Evolutionary conservation across 1,284 basidiomycete species (phyloP), one percentile per base, ranked within the genome.

Genomic region (Irpex lacteus): DNA sequence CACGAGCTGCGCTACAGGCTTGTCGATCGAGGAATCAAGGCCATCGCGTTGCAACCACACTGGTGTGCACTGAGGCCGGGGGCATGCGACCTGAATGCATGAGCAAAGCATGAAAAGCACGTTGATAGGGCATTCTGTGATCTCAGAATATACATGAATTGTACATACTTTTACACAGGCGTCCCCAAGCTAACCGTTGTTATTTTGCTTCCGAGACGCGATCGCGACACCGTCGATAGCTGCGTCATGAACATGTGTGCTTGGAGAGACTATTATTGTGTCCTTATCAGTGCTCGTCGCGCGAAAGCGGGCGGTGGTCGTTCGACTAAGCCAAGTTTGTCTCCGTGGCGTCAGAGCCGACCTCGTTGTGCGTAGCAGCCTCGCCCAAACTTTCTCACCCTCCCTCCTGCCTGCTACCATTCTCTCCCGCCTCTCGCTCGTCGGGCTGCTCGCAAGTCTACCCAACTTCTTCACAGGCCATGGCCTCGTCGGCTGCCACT

Each of bases 51-150:
- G 34, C 92, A 95, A 75, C 92, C 93, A 0, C 80, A 86, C 65
- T 95, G 89, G 88, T 95, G 92, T 76, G 91, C 87, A 9, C 69
- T 94, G 37, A 77, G 90, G 13, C 87, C 90, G 0, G 84, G 81
- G 2, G 75, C 72, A 44, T 89, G 87, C 70, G 82, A 87, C 72
- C 65, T 85, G 13, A 62, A 69, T 53, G 65, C 50, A 3, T 52
- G 50, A 52, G 50, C 18, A 62, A 68, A 47, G 65, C 50, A n/a
- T 52, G 50, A 52, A 13, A 3, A 54, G 19, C 32, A 18, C 37
- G n/a, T n/a, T n/a, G n/a, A n/a, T n/a, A 15, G 21, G 32, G 13
- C 40, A 26, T 59, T 40, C 38, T 15, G 36, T 37, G 40, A 44
- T 32, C 26, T 37, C 18, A 44, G 13, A 44, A 44, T 5, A 26